Conservation (phyloP, 768 basidiomycete genomes). For the Pleurotus cornucopiae region DNA sequence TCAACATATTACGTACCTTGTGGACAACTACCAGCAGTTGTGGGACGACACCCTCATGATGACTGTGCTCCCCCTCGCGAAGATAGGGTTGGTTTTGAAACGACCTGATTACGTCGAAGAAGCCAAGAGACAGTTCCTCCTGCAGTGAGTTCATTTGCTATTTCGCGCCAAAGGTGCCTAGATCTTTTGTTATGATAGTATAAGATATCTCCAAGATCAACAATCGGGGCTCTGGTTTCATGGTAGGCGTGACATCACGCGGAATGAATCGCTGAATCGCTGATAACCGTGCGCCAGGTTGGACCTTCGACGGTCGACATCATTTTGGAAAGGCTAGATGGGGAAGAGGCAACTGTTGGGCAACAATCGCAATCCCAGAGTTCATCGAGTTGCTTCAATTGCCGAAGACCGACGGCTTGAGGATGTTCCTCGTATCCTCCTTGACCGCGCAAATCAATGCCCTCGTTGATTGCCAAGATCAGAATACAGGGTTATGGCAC, state of each 20-base stretch:
- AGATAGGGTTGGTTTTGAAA: constrained; percentile 50
- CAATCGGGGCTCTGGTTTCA: constrained; percentile 46
- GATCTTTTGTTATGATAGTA: constrained; percentile 18
- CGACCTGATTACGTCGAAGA: constrained; percentile 49
- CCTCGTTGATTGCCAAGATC: constrained; percentile 40
- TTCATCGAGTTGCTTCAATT: constrained; percentile 44
- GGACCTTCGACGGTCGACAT: constrained; percentile 42
- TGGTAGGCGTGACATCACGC: constrained; percentile 22
- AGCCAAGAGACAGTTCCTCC: constrained; percentile 46
- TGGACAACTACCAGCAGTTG: constrained; percentile 39
- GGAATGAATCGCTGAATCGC: neutral
- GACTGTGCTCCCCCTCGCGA: constrained; percentile 51
- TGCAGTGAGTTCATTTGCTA: constrained; percentile 32
- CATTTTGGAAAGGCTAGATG: constrained; percentile 44
- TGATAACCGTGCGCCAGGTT: constrained; percentile 21
- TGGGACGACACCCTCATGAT: constrained; percentile 62
- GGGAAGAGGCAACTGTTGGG: constrained; percentile 57
- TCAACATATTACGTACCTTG: constrained; percentile 44
- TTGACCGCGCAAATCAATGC: constrained; percentile 44
- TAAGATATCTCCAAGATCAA: constrained; percentile 41
- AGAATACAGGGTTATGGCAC: constrained; percentile 45
- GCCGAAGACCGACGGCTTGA: constrained; percentile 34
- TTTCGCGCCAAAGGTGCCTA: neutral
- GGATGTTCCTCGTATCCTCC: constrained; percentile 35
- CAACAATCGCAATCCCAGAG: constrained; percentile 40